These are phyloP conservation scores for Globisporangium uncinulatum DNA, from an alignment of 352 stramenopile species.

Conservation along the genomic window DNA sequence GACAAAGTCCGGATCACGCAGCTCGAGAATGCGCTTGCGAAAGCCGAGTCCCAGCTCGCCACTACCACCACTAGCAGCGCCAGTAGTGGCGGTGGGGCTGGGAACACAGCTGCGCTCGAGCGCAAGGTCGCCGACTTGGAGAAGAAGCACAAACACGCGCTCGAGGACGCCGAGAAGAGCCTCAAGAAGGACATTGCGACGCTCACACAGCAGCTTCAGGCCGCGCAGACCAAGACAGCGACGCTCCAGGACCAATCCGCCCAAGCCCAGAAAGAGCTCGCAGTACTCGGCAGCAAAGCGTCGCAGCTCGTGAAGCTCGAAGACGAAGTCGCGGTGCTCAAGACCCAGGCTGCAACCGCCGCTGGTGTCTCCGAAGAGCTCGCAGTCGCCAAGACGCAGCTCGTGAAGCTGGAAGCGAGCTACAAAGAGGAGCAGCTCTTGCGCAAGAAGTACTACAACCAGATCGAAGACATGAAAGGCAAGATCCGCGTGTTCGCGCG, in stretches of 20 bases:
- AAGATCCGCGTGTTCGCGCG: constrained; percentile 93
- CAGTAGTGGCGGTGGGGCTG: constrained; percentile 9
- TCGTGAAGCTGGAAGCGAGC: constrained; percentile 55
- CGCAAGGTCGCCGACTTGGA: constrained; percentile 63
- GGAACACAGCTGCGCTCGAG: constrained; percentile 27
- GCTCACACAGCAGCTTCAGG: constrained; percentile 43
- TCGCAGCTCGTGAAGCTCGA: constrained; percentile 55
- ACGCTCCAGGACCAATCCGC: constrained; percentile 43
- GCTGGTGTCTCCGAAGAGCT: constrained; percentile 46
- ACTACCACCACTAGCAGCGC: constrained; percentile 4
- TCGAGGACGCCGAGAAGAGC: constrained; percentile 62
- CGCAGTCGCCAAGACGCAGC: constrained; percentile 20
- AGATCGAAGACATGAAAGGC: constrained; percentile 95
- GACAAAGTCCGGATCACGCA: constrained; percentile 75
- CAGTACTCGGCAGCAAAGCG: constrained; percentile 36
- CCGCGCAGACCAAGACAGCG: constrained; percentile 34
- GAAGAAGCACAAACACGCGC: constrained; percentile 71
- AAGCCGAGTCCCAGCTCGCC: constrained; percentile 37
- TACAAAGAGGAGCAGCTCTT: constrained; percentile 87
- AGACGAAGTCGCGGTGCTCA: constrained; percentile 43
- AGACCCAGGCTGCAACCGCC: constrained; percentile 45
- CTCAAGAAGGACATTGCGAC: constrained; percentile 40
- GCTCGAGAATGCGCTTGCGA: constrained; percentile 54
- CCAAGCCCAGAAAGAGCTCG: constrained; percentile 43
- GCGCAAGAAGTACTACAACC: constrained; percentile 95